phyloP scores from a whole-genome alignment of 495 filamentous ascomycete genomes.

The Hypoxylon lenormandii region DNA sequence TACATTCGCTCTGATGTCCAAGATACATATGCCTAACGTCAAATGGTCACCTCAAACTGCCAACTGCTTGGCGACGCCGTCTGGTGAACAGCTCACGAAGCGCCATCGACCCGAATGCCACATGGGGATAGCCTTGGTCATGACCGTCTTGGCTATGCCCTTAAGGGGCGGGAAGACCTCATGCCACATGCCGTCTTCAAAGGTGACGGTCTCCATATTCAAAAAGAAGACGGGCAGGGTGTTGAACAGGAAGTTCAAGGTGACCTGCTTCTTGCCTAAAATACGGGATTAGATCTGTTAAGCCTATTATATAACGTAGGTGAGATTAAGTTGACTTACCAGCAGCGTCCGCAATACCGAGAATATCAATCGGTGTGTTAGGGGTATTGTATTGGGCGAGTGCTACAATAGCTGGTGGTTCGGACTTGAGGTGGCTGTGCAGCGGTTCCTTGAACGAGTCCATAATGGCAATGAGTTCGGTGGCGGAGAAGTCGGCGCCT shows the following conservation, averaged over 20 bases:
- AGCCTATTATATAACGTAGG: background rate
- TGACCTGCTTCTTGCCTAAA: conserved; percentile 39
- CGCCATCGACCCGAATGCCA: conserved; percentile 52
- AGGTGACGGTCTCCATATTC: conserved; percentile 52
- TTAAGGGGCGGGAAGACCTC: conserved; percentile 31
- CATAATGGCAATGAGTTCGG: conserved; percentile 52
- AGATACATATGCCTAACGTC: no score
- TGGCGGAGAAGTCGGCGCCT: conserved; percentile 35
- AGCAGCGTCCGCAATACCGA: background rate
- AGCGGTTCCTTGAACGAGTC: conserved; percentile 51
- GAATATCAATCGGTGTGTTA: background rate
- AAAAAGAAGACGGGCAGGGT: conserved; percentile 55
- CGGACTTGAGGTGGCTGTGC: conserved; percentile 51
- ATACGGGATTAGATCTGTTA: conserved; percentile 21
- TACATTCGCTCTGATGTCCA: no score
- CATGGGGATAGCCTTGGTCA: conserved; percentile 27
- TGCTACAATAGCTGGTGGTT: conserved; percentile 50
- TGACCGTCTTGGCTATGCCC: conserved; percentile 9
- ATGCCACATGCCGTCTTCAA: conserved; percentile 56
- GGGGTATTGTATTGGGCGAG: conserved; percentile 41
- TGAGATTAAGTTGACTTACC: background rate
- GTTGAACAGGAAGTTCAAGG: conserved; percentile 42
- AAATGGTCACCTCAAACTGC: conserved; percentile 18
- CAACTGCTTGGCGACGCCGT: conserved; percentile 4
- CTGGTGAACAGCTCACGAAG: conserved; percentile 46